These are phyloP conservation scores for Leptosphaerulina australis DNA, from an alignment of 2,329 filamentous ascomycete genomes.

Conservation along the genomic window DNA sequence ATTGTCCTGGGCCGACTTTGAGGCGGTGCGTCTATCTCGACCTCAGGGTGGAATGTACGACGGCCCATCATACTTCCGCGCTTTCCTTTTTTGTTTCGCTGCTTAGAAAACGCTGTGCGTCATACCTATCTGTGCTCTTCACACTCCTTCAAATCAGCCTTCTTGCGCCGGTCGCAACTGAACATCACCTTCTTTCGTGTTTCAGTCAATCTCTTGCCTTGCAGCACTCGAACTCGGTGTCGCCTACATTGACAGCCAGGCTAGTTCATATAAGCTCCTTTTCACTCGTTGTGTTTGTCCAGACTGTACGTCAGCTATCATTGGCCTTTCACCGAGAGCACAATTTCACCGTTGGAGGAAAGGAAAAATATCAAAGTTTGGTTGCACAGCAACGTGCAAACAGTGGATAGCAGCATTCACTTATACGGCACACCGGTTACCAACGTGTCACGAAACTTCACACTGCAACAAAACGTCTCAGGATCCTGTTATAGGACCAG, in stretches of 20 bases:
- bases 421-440: slow-evolving; percentile 16
- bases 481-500: slow-evolving; percentile 21
- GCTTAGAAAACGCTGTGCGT: slow-evolving; percentile 17
- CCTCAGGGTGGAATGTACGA: slow-evolving; percentile 11
- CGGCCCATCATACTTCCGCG: slow-evolving; percentile 9
- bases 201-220: slow-evolving; percentile 36
- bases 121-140: slow-evolving; percentile 20
- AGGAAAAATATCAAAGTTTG: background rate
- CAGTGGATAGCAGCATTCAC: slow-evolving; percentile 16
- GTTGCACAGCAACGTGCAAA: slow-evolving; percentile 24
- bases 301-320: slow-evolving; percentile 5
- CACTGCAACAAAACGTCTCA: slow-evolving; percentile 36
- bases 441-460: slow-evolving; percentile 27
- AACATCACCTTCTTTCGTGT: slow-evolving; percentile 28
- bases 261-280: slow-evolving; percentile 21
- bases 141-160: slow-evolving; percentile 20
- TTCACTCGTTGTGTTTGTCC: slow-evolving; percentile 4
- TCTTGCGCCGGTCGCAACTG: slow-evolving; percentile 32
- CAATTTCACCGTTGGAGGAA: background rate
- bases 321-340: slow-evolving; percentile 6
- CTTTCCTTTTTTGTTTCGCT: slow-evolving; percentile 8
- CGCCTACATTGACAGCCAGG: slow-evolving; percentile 23
- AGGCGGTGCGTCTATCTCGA: slow-evolving; percentile 14
- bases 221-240: slow-evolving; percentile 27
- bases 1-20: background rate